These are phyloP conservation scores for Cinchona pubescens DNA, from an alignment of 257 asterid species.

Conservation along the genomic window DNA sequence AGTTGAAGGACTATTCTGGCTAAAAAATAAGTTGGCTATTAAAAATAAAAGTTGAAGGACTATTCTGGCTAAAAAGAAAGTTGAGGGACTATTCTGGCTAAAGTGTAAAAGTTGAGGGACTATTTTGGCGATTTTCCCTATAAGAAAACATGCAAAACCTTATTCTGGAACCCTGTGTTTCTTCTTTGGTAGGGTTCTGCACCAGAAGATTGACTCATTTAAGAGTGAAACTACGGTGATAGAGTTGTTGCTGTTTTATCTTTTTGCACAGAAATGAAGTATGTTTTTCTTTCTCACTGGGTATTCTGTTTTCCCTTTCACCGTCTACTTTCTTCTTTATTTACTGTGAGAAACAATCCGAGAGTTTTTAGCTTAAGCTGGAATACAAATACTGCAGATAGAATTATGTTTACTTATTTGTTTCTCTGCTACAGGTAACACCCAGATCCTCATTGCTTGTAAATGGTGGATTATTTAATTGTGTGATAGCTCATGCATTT, in stretches of 20 bases:
- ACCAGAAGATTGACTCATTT: constrained; percentile 5
- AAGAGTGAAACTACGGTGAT: constrained; percentile 10
- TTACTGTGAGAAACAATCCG: not conserved
- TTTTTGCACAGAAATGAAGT: constrained; percentile 1
- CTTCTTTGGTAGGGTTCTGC: constrained; percentile 11
- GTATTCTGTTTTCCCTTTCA: not conserved
- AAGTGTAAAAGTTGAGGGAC: too few species aligned
- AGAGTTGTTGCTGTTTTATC: not conserved
- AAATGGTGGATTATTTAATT: not conserved
- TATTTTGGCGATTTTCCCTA: too few species aligned
- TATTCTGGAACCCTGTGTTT: not conserved
- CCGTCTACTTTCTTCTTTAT: not conserved
- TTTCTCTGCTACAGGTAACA: not conserved
- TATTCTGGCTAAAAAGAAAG: too few species aligned
- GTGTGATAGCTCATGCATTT: not conserved
- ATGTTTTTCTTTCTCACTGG: not conserved
- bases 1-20: too few species aligned
- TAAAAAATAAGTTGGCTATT: too few species aligned
- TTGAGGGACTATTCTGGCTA: too few species aligned
- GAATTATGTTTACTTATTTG: not conserved
- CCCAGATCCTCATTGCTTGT: not conserved
- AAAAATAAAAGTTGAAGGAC: too few species aligned
- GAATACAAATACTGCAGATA: not conserved
- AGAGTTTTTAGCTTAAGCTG: not conserved
- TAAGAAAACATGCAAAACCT: not conserved